phyloP scores from a whole-genome alignment of 495 filamentous ascomycete species.

The Sporormia fimetaria region DNA sequence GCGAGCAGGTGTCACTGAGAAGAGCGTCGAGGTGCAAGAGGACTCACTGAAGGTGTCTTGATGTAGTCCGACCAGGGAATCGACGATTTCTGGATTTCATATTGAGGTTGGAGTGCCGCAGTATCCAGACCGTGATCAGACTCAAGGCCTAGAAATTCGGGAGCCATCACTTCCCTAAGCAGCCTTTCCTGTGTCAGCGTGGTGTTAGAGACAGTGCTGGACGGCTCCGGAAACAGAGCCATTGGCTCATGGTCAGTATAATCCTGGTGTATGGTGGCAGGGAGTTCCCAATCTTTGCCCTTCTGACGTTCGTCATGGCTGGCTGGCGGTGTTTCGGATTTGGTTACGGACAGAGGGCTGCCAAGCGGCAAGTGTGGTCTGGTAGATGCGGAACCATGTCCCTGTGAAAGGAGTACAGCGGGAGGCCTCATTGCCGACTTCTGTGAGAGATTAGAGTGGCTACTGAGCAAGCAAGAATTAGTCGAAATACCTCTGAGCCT shows the following conservation, averaged over 20 bases:
- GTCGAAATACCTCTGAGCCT: too few relatives aligned
- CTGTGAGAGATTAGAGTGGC: background rate
- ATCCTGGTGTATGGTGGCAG: constrained; percentile 9
- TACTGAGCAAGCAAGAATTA: background rate
- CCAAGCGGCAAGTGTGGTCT: too few relatives aligned
- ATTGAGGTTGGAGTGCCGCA: background rate
- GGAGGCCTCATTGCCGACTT: constrained; percentile 1
- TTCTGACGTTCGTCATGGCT: background rate
- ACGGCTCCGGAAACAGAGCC: constrained; percentile 17
- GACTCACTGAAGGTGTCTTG: constrained; percentile 12
- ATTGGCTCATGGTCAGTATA: constrained; percentile 21
- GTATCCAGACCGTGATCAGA: constrained; percentile 3
- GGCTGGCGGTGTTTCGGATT: too few relatives aligned
- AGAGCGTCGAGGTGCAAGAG: too few relatives aligned
- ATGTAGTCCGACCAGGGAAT: constrained; percentile 24
- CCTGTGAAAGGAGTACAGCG: too few relatives aligned
- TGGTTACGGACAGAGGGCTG: too few relatives aligned
- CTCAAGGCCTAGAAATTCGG: constrained; percentile 8
- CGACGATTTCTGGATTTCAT: constrained; percentile 18
- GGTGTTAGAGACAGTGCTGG: constrained; percentile 24
- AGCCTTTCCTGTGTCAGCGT: constrained; percentile 24
- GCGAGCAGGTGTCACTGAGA: too few relatives aligned
- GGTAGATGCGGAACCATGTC: too few relatives aligned
- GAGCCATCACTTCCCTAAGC: constrained; percentile 18
- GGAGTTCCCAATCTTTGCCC: constrained; percentile 4